A percentile compares a stretch with the other conserved stretches of the same genome.
Evolutionary conservation across 2,329 filamentous ascomycete species (phyloP).

Genomic region (Scolecobasidium constrictum): DNA sequence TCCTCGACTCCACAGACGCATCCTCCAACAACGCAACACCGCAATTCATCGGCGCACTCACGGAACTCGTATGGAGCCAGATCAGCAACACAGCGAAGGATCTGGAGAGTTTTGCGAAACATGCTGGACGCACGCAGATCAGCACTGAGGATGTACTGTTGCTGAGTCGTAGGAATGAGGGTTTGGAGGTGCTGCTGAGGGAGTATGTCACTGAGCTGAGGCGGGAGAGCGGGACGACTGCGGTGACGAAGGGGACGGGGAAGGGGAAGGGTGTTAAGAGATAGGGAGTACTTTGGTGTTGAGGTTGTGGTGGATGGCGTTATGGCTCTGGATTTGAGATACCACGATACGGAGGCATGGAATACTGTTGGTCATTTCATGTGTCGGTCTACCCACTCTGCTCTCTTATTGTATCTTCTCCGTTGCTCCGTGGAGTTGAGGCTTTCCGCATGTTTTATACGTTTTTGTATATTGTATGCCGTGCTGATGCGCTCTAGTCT

Average conservation of each 20-base stretch:
- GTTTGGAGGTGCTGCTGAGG: conserved; percentile 65
- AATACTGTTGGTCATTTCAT: too few species aligned
- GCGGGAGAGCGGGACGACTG: conserved; percentile 10
- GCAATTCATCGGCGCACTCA: conserved; percentile 46
- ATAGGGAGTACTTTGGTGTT: too few species aligned
- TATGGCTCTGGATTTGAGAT: too few species aligned
- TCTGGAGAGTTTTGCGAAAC: conserved; percentile 56
- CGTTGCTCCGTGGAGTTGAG: too few species aligned
- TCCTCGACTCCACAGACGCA: conserved; percentile 33
- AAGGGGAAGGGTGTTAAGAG: conserved; percentile 1
- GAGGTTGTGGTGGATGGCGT: too few species aligned
- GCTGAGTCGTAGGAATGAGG: conserved; percentile 76
- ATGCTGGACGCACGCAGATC: conserved; percentile 71
- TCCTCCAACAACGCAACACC: conserved; percentile 29
- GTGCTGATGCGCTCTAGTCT: too few species aligned
- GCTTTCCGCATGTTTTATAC: too few species aligned
- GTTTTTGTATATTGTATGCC: too few species aligned
- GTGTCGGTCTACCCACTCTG: too few species aligned
- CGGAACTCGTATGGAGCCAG: conserved; percentile 79
- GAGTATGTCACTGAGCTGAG: conserved; percentile 47
- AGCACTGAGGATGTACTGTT: conserved; percentile 81
- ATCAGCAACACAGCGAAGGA: conserved; percentile 59
- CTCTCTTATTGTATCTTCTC: too few species aligned
- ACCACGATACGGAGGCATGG: too few species aligned
- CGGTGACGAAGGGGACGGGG: conserved; percentile 2